phyloP scores from a whole-genome alignment of 225 moss, liverwort and hornwort genomes.

The Pseudoscleropodium purum region DNA sequence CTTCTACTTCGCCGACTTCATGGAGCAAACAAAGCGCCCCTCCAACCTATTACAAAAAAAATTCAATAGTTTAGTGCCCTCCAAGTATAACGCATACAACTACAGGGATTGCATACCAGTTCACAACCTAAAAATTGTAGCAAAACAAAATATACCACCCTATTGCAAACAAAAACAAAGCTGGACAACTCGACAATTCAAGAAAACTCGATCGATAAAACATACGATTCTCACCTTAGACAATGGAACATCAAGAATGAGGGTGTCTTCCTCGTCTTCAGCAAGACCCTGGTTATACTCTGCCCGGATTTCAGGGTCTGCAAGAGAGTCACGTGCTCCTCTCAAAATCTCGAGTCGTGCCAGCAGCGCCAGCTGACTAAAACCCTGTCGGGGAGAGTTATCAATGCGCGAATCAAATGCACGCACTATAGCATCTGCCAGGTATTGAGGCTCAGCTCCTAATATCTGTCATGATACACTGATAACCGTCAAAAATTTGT shows the following conservation, averaged over 20 bases:
- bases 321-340: conserved; percentile 83
- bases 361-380: conserved; percentile 75
- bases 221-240: conserved; percentile 52
- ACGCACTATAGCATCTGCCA: conserved; percentile 74
- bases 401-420: conserved; percentile 79
- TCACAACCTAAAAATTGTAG: not conserved
- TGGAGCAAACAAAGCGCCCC: conserved; percentile 90
- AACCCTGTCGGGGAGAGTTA: conserved; percentile 76
- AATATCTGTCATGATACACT: conserved; percentile 50
- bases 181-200: not conserved
- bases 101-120: not conserved
- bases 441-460: conserved; percentile 89
- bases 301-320: conserved; percentile 77
- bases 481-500: not conserved
- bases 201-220: not conserved
- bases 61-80: not conserved
- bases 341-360: conserved; percentile 80
- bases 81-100: not conserved
- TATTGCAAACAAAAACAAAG: not conserved
- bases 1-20: conserved; percentile 89
- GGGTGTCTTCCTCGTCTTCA: conserved; percentile 85
- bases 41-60: conserved; percentile 44
- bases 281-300: conserved; percentile 87
- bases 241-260: conserved; percentile 90
- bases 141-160: not conserved